Evolutionary conservation across 1,139 yeast genomes (phyloP).

Genomic region (Yamadazyma membranifaciens): DNA sequence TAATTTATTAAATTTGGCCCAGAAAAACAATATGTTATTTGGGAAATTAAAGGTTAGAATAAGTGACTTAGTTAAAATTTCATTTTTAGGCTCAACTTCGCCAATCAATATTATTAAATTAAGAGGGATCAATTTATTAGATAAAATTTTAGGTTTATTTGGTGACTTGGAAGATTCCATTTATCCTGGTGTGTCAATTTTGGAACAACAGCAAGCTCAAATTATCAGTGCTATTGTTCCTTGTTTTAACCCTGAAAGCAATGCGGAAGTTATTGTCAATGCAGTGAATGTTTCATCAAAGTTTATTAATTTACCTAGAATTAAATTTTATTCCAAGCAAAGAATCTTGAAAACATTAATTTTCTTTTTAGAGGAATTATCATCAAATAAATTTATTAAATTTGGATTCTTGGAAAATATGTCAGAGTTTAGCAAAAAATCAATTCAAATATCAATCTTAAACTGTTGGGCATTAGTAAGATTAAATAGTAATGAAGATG

Average conservation of each 20-base stretch:
- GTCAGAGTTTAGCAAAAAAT: conserved; percentile 57
- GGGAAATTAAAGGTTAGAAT: conserved; percentile 49
- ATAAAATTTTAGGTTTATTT: conserved; percentile 37
- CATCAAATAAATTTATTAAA: conserved; percentile 41
- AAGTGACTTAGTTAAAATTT: conserved; percentile 74
- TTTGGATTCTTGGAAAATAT: conserved; percentile 44
- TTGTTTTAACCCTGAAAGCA: conserved; percentile 75
- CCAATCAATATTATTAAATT: conserved; percentile 60
- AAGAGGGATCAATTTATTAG: conserved; percentile 63
- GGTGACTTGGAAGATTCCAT: conserved; percentile 73
- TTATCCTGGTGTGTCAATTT: conserved; percentile 65
- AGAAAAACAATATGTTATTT: conserved; percentile 37
- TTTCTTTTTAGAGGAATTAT: conserved; percentile 62
- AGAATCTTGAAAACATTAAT: conserved; percentile 71
- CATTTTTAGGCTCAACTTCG: conserved; percentile 82
- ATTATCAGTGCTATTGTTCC: conserved; percentile 88
- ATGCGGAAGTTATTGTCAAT: conserved; percentile 69
- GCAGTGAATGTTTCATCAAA: conserved; percentile 82
- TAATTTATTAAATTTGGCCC: conserved; percentile 45
- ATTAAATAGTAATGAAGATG: conserved; percentile 39
- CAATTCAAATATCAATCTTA: conserved; percentile 67
- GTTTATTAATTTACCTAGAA: conserved; percentile 54
- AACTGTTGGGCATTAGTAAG: conserved; percentile 88
- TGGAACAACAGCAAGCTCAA: conserved; percentile 95
- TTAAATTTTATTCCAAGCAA: conserved; percentile 49